Evolutionary conservation across 352 stramenopile genomes (phyloP).

Genomic region (Peronospora destructor): DNA sequence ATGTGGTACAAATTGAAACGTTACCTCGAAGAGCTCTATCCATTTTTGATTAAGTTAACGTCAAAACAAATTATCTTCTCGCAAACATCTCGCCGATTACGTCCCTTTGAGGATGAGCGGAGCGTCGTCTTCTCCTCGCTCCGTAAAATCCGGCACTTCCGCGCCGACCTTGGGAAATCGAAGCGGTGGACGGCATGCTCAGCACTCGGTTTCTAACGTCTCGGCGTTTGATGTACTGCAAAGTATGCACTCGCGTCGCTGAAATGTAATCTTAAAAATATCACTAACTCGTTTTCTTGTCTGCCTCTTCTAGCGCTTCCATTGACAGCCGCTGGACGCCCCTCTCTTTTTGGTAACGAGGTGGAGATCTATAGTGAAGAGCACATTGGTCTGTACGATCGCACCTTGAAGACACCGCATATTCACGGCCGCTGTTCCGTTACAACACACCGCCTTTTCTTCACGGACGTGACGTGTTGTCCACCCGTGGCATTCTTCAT

Average conservation of each 20-base stretch:
- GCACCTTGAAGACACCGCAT: conserved; percentile 67
- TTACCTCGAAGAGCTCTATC: too few species aligned
- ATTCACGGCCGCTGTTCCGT: conserved; percentile 65
- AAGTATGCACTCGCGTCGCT: conserved; percentile 29
- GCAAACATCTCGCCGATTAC: too few species aligned
- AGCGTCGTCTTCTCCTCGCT: conserved; percentile 27
- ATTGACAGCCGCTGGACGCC: conserved; percentile 61
- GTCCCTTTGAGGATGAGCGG: conserved; percentile 21
- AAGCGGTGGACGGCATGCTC: conserved; percentile 5
- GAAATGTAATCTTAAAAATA: neutral
- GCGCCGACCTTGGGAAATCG: conserved; percentile 7
- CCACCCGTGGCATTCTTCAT: conserved; percentile 59
- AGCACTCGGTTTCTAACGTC: conserved; percentile 18
- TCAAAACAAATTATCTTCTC: too few species aligned
- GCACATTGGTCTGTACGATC: conserved; percentile 78
- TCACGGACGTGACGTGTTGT: conserved; percentile 52
- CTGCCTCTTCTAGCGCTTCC: conserved; percentile 39
- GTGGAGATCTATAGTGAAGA: conserved; percentile 87
- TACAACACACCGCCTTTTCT: conserved; percentile 82
- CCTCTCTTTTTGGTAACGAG: conserved; percentile 66
- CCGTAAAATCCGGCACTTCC: conserved; percentile 14
- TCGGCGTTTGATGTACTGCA: conserved; percentile 64
- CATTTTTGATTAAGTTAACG: too few species aligned
- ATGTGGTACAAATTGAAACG: too few species aligned
- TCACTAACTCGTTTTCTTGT: conserved; percentile 1